phyloP scores from a whole-genome alignment of 2,329 filamentous ascomycete species.

The Fusarium clavum region DNA sequence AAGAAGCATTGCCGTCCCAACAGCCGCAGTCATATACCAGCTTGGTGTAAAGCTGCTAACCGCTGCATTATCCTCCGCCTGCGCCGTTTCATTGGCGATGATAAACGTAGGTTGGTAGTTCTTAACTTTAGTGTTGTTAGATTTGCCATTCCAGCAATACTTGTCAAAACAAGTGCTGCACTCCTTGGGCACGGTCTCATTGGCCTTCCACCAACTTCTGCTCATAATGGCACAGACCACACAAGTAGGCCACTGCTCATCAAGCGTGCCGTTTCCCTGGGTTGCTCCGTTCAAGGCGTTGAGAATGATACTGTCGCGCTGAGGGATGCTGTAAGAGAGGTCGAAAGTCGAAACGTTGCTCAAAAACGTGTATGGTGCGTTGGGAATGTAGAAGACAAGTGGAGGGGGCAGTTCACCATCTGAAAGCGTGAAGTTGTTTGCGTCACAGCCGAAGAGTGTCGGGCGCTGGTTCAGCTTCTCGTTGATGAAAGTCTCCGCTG shows the following conservation, averaged over 20 bases:
- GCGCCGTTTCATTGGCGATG: constrained; percentile 39
- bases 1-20: constrained; percentile 2
- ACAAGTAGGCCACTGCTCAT: constrained; percentile 82
- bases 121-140: constrained; percentile 51
- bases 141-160: constrained; percentile 94
- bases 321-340: constrained; percentile 68
- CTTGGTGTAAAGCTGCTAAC: neutral
- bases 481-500: constrained; percentile 66
- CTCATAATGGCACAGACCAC: constrained; percentile 90
- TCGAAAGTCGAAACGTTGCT: constrained; percentile 86
- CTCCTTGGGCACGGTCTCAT: constrained; percentile 73
- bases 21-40: constrained; percentile 8
- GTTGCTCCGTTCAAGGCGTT: constrained; percentile 90
- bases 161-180: constrained; percentile 80
- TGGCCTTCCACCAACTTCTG: constrained; percentile 78
- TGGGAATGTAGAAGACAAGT: constrained; percentile 86
- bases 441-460: constrained; percentile 74
- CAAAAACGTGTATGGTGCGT: constrained; percentile 76
- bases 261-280: constrained; percentile 81
- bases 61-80: constrained; percentile 3
- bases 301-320: constrained; percentile 83
- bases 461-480: constrained; percentile 70
- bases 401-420: constrained; percentile 66
- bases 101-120: constrained; percentile 48
- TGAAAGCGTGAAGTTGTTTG: constrained; percentile 51